Percentiles rank a stretch among this genome's conserved stretches.
phyloP scores from a whole-genome alignment of 2,329 filamentous ascomycete genomes.

The Rhynchosporium secalis region DNA sequence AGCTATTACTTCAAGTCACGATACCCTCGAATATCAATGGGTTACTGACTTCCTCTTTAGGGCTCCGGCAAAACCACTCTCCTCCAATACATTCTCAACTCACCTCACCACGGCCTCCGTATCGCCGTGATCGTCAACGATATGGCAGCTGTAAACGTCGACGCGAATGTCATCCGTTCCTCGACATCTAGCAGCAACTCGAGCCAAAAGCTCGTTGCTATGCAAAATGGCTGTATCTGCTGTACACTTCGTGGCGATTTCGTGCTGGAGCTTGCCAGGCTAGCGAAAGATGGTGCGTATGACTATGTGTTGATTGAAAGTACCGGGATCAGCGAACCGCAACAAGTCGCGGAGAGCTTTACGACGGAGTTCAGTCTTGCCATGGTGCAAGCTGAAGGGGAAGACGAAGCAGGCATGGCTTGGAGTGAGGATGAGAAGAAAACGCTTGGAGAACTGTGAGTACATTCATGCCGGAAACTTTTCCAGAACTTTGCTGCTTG shows the following conservation, averaged over 20 bases:
- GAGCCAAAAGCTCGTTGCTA: slow-evolving; percentile 59
- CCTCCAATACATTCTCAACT: slow-evolving; percentile 66
- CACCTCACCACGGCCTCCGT: slow-evolving; percentile 61
- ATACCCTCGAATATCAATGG: background rate
- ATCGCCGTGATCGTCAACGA: slow-evolving; percentile 76
- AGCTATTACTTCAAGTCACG: too few species aligned
- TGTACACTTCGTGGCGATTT: slow-evolving; percentile 72
- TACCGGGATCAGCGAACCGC: slow-evolving; percentile 70
- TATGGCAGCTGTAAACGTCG: slow-evolving; percentile 49
- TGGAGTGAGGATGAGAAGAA: slow-evolving; percentile 21
- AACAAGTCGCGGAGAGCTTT: slow-evolving; percentile 74
- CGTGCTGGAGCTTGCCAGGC: slow-evolving; percentile 65
- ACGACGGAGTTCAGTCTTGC: slow-evolving; percentile 49
- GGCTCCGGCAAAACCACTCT: slow-evolving; percentile 65
- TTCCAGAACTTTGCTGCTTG: background rate
- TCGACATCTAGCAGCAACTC: background rate
- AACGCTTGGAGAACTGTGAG: slow-evolving; percentile 18
- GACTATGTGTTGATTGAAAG: slow-evolving; percentile 74
- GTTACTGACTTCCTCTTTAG: background rate
- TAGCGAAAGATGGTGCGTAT: slow-evolving; percentile 62
- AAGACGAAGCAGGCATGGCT: slow-evolving; percentile 6
- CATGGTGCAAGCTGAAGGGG: slow-evolving; percentile 23
- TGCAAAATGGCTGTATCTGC: slow-evolving; percentile 76
- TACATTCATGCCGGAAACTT: background rate
- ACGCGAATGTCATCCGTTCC: slow-evolving; percentile 44